phyloP scores from a whole-genome alignment of 176 grass and related monocot genomes.

The Dactylis glomerata region DNA sequence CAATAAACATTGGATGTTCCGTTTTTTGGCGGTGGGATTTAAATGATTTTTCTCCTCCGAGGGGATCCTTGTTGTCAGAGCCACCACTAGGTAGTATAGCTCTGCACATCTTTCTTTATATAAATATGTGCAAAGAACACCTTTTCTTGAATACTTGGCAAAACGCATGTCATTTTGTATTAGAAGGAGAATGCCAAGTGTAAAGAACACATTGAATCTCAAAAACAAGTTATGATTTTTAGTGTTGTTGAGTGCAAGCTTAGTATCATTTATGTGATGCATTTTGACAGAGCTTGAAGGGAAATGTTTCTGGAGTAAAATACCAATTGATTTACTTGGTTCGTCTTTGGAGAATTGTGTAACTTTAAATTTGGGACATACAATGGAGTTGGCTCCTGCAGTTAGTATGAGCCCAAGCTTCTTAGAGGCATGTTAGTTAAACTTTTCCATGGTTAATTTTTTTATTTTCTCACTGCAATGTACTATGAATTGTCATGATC shows the following conservation, averaged over 20 bases:
- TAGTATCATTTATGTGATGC: slow-evolving; percentile 20
- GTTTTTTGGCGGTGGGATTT: too few species aligned
- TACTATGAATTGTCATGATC: neutral
- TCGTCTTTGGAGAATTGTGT: slow-evolving; percentile 88
- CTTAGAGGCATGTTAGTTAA: slow-evolving; percentile 66
- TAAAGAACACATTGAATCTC: neutral
- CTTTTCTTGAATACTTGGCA: too few species aligned
- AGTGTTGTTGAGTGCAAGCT: slow-evolving; percentile 28
- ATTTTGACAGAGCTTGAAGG: slow-evolving; percentile 76
- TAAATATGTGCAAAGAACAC: too few species aligned
- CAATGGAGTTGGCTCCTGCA: slow-evolving; percentile 64
- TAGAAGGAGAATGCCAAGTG: too few species aligned
- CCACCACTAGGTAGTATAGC: too few species aligned
- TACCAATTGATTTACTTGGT: slow-evolving; percentile 77
- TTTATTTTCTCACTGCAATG: neutral
- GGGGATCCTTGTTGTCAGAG: too few species aligned
- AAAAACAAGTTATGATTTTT: neutral
- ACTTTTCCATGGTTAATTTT: slow-evolving; percentile 14
- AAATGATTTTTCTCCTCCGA: too few species aligned
- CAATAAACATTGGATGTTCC: too few species aligned
- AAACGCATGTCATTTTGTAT: too few species aligned
- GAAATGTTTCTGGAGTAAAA: slow-evolving; percentile 83
- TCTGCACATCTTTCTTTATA: too few species aligned
- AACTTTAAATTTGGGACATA: slow-evolving; percentile 76
- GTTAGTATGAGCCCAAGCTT: slow-evolving; percentile 73